Conservation (phyloP, 805 yeast genomes). For the Ogataea degrootiae region DNA sequence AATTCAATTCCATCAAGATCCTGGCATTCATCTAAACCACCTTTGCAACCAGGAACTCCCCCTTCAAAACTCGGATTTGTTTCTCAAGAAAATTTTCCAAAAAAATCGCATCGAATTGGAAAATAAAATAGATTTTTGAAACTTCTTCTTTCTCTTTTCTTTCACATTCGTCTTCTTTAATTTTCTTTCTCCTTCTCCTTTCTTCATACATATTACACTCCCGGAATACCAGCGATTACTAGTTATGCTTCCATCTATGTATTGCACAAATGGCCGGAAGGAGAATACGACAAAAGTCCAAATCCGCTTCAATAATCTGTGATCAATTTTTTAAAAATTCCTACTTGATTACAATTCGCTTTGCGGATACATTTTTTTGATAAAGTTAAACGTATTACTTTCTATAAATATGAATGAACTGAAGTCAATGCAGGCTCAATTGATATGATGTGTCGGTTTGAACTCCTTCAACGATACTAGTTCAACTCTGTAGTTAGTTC, state of each 20-base stretch:
- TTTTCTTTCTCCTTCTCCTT: slow-evolving; percentile 8
- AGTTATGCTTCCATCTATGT: slow-evolving; percentile 26
- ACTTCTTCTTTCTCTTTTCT: slow-evolving; percentile 2
- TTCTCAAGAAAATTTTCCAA: too few species aligned
- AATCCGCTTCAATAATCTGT: slow-evolving; percentile 27
- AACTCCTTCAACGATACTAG: too few species aligned
- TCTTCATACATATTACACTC: slow-evolving; percentile 30
- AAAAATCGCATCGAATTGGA: too few species aligned
- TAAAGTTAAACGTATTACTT: too few species aligned
- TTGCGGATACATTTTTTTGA: slow-evolving; percentile 24
- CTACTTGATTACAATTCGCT: slow-evolving; percentile 27
- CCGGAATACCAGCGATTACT: slow-evolving; percentile 38
- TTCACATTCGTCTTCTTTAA: neutral
- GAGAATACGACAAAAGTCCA: slow-evolving; percentile 20
- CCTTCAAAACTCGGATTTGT: too few species aligned
- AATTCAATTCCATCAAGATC: too few species aligned
- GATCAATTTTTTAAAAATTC: neutral
- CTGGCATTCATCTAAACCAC: too few species aligned
- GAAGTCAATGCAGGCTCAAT: too few species aligned
- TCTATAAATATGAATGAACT: too few species aligned
- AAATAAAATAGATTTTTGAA: neutral
- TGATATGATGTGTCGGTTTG: too few species aligned
- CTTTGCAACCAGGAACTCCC: too few species aligned
- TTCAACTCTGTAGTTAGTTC: too few species aligned
- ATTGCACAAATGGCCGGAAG: slow-evolving; percentile 39